Evolutionary conservation across 2,329 filamentous ascomycete species (phyloP).

Genomic region (Aspergillus tubingensis): DNA sequence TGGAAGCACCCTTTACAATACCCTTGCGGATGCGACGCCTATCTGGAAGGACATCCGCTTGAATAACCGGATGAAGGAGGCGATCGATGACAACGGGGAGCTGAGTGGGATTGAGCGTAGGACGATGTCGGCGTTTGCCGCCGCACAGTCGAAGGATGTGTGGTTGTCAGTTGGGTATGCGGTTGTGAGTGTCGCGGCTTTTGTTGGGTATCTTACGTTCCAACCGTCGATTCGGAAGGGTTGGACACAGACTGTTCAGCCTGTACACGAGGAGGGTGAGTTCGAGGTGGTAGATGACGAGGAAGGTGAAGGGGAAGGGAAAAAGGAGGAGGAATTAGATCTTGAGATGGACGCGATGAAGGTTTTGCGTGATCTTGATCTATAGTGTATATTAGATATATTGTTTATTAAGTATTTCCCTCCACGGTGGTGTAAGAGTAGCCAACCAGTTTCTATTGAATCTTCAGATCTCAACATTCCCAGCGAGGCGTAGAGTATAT

Average conservation of each 20-base stretch:
- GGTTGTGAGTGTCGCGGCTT: conserved; percentile 35
- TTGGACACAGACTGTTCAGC: no score
- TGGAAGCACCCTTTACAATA: conserved; percentile 37
- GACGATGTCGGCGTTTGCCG: conserved; percentile 27
- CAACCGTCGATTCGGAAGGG: background rate
- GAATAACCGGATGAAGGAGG: conserved; percentile 41
- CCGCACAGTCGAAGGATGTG: conserved; percentile 35
- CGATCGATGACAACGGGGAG: conserved; percentile 27
- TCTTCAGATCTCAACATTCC: no score
- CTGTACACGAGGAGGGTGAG: no score
- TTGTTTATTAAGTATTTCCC: no score
- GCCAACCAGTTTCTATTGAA: no score
- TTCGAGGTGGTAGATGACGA: background rate
- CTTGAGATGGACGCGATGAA: no score
- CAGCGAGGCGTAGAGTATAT: no score
- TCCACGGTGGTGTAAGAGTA: no score
- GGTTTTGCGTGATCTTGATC: no score
- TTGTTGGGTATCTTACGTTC: conserved; percentile 40
- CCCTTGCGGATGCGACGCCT: conserved; percentile 40
- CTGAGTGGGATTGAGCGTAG: conserved; percentile 29
- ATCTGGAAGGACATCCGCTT: conserved; percentile 39
- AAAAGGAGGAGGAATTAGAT: no score
- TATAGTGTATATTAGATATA: no score
- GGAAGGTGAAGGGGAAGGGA: background rate
- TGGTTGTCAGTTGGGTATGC: conserved; percentile 40